Evolutionary conservation across 1,139 yeast species (phyloP).

Genomic region (Kurtzmaniella quercitrusa): DNA sequence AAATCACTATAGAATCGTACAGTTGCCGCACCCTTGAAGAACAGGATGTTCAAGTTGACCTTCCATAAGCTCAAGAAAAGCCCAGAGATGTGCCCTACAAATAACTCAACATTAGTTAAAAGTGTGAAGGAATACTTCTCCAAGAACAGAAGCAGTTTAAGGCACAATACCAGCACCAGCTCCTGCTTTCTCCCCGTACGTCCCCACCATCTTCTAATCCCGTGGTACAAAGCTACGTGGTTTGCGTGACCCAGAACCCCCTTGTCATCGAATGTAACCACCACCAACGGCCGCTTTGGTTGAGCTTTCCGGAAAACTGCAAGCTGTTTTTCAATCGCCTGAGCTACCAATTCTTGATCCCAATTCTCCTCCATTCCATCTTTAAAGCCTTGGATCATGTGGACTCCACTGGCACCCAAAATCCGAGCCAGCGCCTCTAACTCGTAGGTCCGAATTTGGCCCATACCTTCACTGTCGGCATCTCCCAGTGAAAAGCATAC

Average conservation of each 20-base stretch:
- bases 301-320: conserved; percentile 9
- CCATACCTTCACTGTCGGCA: conserved; percentile 60
- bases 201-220: conserved; percentile 37
- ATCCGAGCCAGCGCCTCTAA: conserved; percentile 51
- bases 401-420: conserved; percentile 49
- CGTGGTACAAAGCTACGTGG: conserved; percentile 65
- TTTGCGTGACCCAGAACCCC: conserved; percentile 90
- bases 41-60: conserved; percentile 38
- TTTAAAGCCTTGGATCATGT: conserved; percentile 44
- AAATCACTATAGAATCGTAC: conserved; percentile 49
- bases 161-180: conserved; percentile 27
- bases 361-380: conserved; percentile 77
- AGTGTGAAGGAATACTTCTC: conserved; percentile 52
- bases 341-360: conserved; percentile 45
- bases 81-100: conserved; percentile 29
- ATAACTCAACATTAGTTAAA: conserved; percentile 42
- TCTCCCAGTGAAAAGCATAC: conserved; percentile 79
- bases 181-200: conserved; percentile 8
- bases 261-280: conserved; percentile 73
- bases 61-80: conserved; percentile 29
- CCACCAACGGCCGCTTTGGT: conserved; percentile 16
- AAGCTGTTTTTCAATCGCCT: conserved; percentile 19
- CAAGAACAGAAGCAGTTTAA: conserved; percentile 43
- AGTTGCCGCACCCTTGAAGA: conserved; percentile 19
- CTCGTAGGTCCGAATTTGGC: conserved; percentile 58